Percentiles rank a stretch among this genome's conserved stretches.
These are phyloP conservation scores for Umbilicus rupestris DNA, from an alignment of 164 flowering plant genomes.

Conservation along the genomic window DNA sequence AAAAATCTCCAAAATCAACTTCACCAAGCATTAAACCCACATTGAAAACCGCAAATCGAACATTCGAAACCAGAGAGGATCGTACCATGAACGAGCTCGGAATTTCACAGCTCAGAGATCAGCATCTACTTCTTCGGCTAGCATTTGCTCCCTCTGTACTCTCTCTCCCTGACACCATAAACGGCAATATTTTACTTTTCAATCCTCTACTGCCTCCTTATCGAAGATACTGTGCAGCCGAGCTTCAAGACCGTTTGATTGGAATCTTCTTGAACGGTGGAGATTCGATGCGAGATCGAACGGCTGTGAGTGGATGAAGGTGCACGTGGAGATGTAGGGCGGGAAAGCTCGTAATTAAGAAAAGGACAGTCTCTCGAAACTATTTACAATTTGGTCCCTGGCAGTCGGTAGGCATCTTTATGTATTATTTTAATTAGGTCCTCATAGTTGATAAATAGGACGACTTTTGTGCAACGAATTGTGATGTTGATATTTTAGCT, in stretches of 20 bases:
- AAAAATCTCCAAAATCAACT: background rate
- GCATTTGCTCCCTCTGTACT: conserved; percentile 5
- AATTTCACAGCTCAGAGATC: background rate
- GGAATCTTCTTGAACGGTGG: background rate
- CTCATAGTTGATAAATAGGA: background rate
- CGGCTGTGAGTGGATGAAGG: background rate
- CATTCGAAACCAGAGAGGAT: background rate
- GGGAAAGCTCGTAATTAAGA: background rate
- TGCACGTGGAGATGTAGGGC: background rate
- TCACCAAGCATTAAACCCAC: background rate
- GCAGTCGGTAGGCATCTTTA: background rate
- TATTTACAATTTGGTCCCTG: conserved; percentile 1
- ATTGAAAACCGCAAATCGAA: background rate
- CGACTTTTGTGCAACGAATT: background rate
- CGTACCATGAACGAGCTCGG: background rate
- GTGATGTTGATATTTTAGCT: background rate
- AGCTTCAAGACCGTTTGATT: background rate
- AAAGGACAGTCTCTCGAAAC: background rate
- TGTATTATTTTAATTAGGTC: background rate
- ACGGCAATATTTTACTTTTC: background rate
- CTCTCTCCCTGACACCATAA: conserved; percentile 2
- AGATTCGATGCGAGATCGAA: background rate
- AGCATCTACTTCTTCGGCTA: background rate
- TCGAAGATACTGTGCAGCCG: background rate
- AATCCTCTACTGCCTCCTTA: background rate